phyloP scores from a whole-genome alignment of 768 basidiomycete species.

The Phlegmacium glaucopus region DNA sequence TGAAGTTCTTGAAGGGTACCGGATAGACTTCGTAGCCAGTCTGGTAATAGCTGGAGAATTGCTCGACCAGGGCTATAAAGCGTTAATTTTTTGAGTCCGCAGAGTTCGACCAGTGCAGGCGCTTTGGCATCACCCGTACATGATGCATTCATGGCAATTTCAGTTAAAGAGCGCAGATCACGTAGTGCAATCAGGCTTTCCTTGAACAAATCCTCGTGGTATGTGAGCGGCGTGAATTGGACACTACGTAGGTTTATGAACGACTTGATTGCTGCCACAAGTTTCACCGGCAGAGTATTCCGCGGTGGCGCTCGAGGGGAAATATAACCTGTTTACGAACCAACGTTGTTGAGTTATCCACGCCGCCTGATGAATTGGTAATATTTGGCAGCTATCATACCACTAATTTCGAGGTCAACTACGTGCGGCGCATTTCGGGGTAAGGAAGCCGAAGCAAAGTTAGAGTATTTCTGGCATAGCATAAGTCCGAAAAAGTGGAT shows the following conservation, averaged over 20 bases:
- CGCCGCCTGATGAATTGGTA: constrained; percentile 3
- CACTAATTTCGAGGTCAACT: constrained; percentile 39
- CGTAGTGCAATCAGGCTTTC: constrained; percentile 24
- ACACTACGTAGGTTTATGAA: constrained; percentile 33
- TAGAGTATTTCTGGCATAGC: constrained; percentile 26
- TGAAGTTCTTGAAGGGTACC: constrained; percentile 34
- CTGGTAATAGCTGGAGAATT: constrained; percentile 39
- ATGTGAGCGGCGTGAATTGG: constrained; percentile 30
- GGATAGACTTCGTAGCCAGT: constrained; percentile 39
- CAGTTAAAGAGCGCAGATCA: constrained; percentile 17
- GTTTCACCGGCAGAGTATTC: constrained; percentile 24
- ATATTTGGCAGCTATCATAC: constrained; percentile 24
- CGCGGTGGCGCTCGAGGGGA: constrained; percentile 26
- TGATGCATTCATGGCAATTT: constrained; percentile 32
- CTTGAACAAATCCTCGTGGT: constrained; percentile 31
- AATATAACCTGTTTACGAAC: constrained; percentile 16
- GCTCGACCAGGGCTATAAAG: constrained; percentile 36
- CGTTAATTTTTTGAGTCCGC: constrained; percentile 27
- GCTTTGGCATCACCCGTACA: constrained; percentile 31
- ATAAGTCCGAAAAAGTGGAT: background rate
- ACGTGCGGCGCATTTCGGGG: constrained; percentile 40
- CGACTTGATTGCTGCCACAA: constrained; percentile 24
- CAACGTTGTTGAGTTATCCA: constrained; percentile 1
- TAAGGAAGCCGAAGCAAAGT: constrained; percentile 37
- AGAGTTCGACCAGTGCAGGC: constrained; percentile 25